These are phyloP conservation scores for Turritis glabra DNA, from an alignment of 345 rosid species.

Conservation along the genomic window DNA sequence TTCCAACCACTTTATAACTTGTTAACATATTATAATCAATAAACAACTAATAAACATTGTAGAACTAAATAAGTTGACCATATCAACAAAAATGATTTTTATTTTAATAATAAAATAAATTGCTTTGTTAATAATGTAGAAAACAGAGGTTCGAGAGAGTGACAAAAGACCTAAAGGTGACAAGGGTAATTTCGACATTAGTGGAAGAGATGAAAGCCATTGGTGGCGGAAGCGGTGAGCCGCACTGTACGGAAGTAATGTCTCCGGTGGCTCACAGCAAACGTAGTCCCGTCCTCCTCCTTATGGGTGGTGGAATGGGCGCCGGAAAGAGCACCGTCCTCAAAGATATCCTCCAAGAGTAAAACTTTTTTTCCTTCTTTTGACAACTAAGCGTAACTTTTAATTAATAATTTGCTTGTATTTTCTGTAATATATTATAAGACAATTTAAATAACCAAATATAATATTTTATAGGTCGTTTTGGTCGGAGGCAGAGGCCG, in stretches of 20 bases:
- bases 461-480: slow-evolving; percentile 48
- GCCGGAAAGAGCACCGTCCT: slow-evolving; percentile 98
- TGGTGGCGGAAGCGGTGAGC: slow-evolving; percentile 40
- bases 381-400: not conserved
- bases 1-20: no score
- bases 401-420: not conserved
- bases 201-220: slow-evolving; percentile 87
- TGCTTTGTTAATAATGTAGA: slow-evolving; percentile 37
- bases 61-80: slow-evolving; percentile 16
- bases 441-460: no score
- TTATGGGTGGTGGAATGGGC: slow-evolving; percentile 99
- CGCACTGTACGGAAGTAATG: slow-evolving; percentile 70
- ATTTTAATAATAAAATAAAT: no score
- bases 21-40: no score
- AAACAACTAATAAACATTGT: no score
- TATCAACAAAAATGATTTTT: no score
- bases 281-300: slow-evolving; percentile 85
- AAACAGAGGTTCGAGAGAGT: slow-evolving; percentile 80
- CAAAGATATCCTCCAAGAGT: slow-evolving; percentile 80
- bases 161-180: slow-evolving; percentile 64
- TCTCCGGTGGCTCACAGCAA: slow-evolving; percentile 69
- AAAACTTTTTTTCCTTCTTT: not conserved
- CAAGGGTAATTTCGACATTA: slow-evolving; percentile 67
- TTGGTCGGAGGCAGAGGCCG: slow-evolving; percentile 73
- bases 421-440: not conserved